Conservation (phyloP, 2,329 filamentous ascomycete species). For the Remersonia thermophila region DNA sequence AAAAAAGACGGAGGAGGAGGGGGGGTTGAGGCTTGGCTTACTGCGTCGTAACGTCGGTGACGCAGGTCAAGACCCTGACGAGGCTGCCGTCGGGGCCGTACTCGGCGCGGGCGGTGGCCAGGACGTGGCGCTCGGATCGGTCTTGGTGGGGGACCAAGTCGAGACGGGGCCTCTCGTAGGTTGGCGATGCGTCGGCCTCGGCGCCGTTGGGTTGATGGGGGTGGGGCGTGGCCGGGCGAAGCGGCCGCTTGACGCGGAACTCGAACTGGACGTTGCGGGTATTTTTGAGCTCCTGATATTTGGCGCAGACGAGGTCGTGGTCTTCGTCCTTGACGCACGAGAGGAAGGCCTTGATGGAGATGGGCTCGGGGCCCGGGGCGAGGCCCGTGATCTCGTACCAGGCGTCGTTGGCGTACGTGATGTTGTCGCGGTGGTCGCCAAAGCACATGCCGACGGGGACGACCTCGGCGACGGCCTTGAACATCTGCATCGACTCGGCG, state of each 20-base stretch:
- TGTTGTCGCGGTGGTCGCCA: slow-evolving; percentile 48
- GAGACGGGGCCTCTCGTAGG: slow-evolving; percentile 25
- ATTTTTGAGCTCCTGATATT: slow-evolving; percentile 29
- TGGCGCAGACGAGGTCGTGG: slow-evolving; percentile 26
- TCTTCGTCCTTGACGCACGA: slow-evolving; percentile 36
- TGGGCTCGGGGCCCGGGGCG: slow-evolving; percentile 18
- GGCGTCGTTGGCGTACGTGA: slow-evolving; percentile 60
- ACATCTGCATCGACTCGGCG: slow-evolving; percentile 47
- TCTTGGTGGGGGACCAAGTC: slow-evolving; percentile 24
- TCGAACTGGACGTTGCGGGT: slow-evolving; percentile 32
- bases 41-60: slow-evolving; percentile 39
- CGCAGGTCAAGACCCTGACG: slow-evolving; percentile 34
- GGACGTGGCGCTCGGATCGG: slow-evolving; percentile 29
- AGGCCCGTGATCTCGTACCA: slow-evolving; percentile 43
- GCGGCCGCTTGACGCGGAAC: slow-evolving; percentile 29
- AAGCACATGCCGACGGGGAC: slow-evolving; percentile 66
- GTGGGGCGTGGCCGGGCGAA: slow-evolving; percentile 17
- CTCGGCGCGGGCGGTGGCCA: slow-evolving; percentile 37
- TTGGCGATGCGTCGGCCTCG: slow-evolving; percentile 19
- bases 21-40: too few species aligned
- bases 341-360: slow-evolving; percentile 25
- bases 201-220: slow-evolving; percentile 12
- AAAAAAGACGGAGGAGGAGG: too few species aligned
- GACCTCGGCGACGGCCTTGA: slow-evolving; percentile 59
- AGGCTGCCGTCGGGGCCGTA: slow-evolving; percentile 30